Evolutionary conservation across 306 rosid genomes (phyloP).

Genomic region (Senna tora): DNA sequence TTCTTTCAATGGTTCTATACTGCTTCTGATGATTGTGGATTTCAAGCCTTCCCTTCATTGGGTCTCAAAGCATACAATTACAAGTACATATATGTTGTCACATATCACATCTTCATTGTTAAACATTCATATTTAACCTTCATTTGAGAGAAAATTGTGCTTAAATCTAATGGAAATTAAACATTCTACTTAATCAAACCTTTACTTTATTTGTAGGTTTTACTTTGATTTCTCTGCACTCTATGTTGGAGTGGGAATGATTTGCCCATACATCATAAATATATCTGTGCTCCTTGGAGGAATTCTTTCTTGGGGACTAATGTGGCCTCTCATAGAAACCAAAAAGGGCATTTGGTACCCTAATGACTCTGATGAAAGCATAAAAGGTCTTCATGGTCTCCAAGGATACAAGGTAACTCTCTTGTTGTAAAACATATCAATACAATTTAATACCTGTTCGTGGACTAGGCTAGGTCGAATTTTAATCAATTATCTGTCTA

Average conservation of each 20-base stretch:
- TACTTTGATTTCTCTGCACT: constrained; percentile 57
- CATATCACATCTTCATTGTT: constrained; percentile 14
- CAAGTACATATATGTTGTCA: constrained; percentile 40
- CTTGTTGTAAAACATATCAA: neutral
- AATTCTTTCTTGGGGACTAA: constrained; percentile 59
- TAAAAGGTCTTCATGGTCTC: constrained; percentile 38
- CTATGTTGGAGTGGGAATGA: constrained; percentile 67
- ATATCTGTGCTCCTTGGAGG: constrained; percentile 60
- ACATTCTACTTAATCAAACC: constrained; percentile 12
- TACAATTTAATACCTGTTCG: too few relatives aligned
- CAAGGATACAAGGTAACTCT: constrained; percentile 56
- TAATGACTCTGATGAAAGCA: constrained; percentile 17
- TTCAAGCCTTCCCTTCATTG: constrained; percentile 51
- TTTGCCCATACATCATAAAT: constrained; percentile 59
- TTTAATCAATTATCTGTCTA: too few relatives aligned
- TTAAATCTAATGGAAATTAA: constrained; percentile 8
- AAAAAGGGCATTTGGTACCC: constrained; percentile 51
- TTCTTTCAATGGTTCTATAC: constrained; percentile 65
- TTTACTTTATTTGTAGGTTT: constrained; percentile 48
- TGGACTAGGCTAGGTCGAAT: too few relatives aligned
- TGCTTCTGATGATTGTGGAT: constrained; percentile 55
- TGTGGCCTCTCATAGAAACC: constrained; percentile 57
- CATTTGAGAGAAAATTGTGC: constrained; percentile 17
- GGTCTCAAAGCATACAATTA: constrained; percentile 53
- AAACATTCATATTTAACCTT: constrained; percentile 6